Percentiles rank a stretch among this genome's conserved stretches.
phyloP scores from a whole-genome alignment of 352 stramenopile species.

The Phytophthora kernoviae region DNA sequence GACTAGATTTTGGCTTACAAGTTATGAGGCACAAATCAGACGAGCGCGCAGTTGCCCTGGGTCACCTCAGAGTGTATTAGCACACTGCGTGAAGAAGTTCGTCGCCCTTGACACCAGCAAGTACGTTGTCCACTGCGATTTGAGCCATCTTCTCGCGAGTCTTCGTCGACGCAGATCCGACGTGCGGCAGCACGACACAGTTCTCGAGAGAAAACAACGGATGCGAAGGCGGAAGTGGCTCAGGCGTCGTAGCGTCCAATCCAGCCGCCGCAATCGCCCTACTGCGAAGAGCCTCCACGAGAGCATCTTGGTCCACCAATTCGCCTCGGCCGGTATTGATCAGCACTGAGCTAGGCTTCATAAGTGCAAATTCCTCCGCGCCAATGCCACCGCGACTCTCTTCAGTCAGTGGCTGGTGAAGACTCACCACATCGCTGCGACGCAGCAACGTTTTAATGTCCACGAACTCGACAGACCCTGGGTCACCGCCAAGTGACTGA shows the following conservation, averaged over 20 bases:
- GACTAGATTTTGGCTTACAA: too few relatives aligned
- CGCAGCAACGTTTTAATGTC: slow-evolving; percentile 74
- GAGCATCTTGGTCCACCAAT: slow-evolving; percentile 88
- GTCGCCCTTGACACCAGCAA: slow-evolving; percentile 47
- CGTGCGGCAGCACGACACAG: slow-evolving; percentile 65
- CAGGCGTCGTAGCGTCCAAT: slow-evolving; percentile 90
- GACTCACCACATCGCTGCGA: slow-evolving; percentile 88
- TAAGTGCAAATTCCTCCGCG: slow-evolving; percentile 68
- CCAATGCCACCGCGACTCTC: slow-evolving; percentile 77
- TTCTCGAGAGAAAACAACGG: slow-evolving; percentile 69
- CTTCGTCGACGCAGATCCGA: slow-evolving; percentile 53
- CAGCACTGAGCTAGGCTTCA: slow-evolving; percentile 88
- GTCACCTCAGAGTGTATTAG: slow-evolving; percentile 3
- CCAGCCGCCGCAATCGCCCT: slow-evolving; percentile 59
- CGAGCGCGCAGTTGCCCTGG: not conserved
- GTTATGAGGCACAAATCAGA: not conserved
- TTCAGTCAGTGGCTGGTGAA: slow-evolving; percentile 84
- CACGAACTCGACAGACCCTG: slow-evolving; percentile 67
- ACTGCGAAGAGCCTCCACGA: slow-evolving; percentile 47
- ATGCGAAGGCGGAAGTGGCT: slow-evolving; percentile 87
- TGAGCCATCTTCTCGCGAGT: slow-evolving; percentile 77
- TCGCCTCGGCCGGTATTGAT: slow-evolving; percentile 93
- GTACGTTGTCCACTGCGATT: slow-evolving; percentile 64
- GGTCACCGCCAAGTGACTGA: slow-evolving; percentile 32
- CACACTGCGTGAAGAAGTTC: slow-evolving; percentile 47